Evolutionary conservation across 306 rosid species (phyloP).

Genomic region (Sicyos baderoa): DNA sequence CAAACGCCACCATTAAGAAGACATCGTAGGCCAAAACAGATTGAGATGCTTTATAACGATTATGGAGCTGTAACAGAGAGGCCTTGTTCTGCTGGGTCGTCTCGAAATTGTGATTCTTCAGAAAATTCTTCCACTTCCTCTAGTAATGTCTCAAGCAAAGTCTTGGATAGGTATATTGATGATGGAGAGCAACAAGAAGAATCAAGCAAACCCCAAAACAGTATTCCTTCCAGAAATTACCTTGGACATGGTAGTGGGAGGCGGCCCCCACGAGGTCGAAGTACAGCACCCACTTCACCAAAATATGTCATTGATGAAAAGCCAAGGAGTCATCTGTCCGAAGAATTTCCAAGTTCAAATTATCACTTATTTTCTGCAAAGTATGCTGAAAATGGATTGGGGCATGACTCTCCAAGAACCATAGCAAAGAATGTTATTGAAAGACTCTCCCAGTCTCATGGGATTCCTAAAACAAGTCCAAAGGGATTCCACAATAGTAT

Average conservation of each 20-base stretch:
- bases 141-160: slow-evolving; percentile 58
- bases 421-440: slow-evolving; percentile 90
- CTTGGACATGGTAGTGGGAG: slow-evolving; percentile 35
- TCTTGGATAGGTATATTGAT: slow-evolving; percentile 78
- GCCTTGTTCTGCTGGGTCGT: slow-evolving; percentile 44
- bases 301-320: slow-evolving; percentile 38
- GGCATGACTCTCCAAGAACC: slow-evolving; percentile 74
- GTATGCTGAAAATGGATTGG: slow-evolving; percentile 55
- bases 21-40: slow-evolving; percentile 30
- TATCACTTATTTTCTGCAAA: slow-evolving; percentile 46
- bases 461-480: slow-evolving; percentile 35
- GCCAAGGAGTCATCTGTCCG: slow-evolving; percentile 51
- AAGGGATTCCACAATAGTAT: slow-evolving; percentile 41
- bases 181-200: slow-evolving; percentile 79
- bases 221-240: slow-evolving; percentile 33
- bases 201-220: slow-evolving; percentile 30
- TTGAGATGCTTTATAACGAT: slow-evolving; percentile 32
- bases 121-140: slow-evolving; percentile 72
- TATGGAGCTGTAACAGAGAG: slow-evolving; percentile 36
- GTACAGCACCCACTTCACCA: slow-evolving; percentile 66
- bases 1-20: slow-evolving; percentile 32
- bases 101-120: slow-evolving; percentile 54
- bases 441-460: slow-evolving; percentile 68
- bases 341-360: slow-evolving; percentile 50
- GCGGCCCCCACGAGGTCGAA: slow-evolving; percentile 70